Conservation (phyloP, 352 stramenopile genomes). For the Globisporangium lucens region DNA sequence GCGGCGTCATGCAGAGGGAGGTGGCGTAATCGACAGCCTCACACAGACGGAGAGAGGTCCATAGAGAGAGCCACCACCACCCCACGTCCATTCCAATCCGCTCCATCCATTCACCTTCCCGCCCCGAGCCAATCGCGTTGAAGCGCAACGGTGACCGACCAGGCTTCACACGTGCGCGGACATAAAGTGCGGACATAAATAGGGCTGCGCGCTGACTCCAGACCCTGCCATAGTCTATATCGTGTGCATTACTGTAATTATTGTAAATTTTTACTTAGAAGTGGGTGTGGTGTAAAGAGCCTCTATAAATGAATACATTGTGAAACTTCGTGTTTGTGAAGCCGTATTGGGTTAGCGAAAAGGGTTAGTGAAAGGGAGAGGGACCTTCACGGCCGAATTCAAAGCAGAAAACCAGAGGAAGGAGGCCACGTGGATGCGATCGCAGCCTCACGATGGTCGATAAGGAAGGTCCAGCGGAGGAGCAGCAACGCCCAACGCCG, state of each 20-base stretch:
- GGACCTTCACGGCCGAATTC: background rate
- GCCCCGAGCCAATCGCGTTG: constrained; percentile 3
- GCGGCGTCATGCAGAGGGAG: background rate
- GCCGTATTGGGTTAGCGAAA: constrained; percentile 12
- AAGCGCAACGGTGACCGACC: constrained; percentile 20
- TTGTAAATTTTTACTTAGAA: background rate
- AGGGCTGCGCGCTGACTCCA: constrained; percentile 1
- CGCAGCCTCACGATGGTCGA: constrained; percentile 2
- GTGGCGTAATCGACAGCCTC: background rate
- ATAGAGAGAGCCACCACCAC: background rate
- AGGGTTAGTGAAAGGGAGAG: constrained; percentile 6
- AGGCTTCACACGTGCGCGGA: background rate
- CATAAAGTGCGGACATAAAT: background rate
- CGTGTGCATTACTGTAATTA: background rate
- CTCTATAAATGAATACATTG: background rate
- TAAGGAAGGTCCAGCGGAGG: background rate
- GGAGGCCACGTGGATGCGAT: constrained; percentile 1
- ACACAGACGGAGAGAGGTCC: background rate
- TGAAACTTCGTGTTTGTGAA: background rate
- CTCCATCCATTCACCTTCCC: background rate
- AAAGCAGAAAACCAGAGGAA: constrained; percentile 14
- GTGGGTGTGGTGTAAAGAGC: background rate
- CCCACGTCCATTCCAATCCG: constrained; percentile 1
- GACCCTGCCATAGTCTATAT: background rate
- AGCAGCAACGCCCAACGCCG: background rate